These are phyloP conservation scores for Colletotrichum graminicola DNA, from an alignment of 2,329 filamentous ascomycete genomes.

Conservation along the genomic window DNA sequence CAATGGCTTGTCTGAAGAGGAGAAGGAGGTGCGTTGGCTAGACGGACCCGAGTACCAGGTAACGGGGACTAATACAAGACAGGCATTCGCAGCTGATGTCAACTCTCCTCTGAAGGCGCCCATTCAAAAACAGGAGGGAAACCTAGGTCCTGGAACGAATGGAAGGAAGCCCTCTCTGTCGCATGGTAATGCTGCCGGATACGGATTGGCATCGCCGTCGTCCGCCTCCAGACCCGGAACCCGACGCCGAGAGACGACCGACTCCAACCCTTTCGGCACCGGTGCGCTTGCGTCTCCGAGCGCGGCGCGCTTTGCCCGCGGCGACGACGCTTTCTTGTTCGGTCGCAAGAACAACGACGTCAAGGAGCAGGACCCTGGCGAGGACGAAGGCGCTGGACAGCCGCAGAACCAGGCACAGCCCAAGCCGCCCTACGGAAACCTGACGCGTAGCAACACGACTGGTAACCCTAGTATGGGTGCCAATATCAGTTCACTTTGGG, in stretches of 20 bases:
- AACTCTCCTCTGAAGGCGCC: constrained; percentile 94
- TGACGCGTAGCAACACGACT: constrained; percentile 68
- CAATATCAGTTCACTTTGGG: constrained; percentile 59
- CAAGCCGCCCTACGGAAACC: constrained; percentile 57
- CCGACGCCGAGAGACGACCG: constrained; percentile 84
- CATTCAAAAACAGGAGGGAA: constrained; percentile 76
- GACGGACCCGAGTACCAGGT: background rate
- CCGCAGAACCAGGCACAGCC: constrained; percentile 46
- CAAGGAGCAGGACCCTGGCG: constrained; percentile 59
- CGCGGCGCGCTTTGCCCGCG: constrained; percentile 69
- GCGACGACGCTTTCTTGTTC: constrained; percentile 72
- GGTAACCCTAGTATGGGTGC: constrained; percentile 60
- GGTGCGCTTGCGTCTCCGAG: constrained; percentile 71
- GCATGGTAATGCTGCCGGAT: constrained; percentile 72
- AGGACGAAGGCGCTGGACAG: constrained; percentile 57
- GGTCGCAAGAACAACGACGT: constrained; percentile 65
- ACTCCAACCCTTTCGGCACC: constrained; percentile 73
- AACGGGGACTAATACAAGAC: constrained; percentile 39
- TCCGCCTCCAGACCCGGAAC: constrained; percentile 77
- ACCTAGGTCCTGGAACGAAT: constrained; percentile 66
- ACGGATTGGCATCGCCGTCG: constrained; percentile 80
- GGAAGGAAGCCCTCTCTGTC: constrained; percentile 88
- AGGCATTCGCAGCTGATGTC: constrained; percentile 88
- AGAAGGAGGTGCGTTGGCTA: constrained; percentile 66
- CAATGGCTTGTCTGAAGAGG: constrained; percentile 74